phyloP scores from a whole-genome alignment of 2,329 filamentous ascomycete genomes.

The Fusarium xylarioides region DNA sequence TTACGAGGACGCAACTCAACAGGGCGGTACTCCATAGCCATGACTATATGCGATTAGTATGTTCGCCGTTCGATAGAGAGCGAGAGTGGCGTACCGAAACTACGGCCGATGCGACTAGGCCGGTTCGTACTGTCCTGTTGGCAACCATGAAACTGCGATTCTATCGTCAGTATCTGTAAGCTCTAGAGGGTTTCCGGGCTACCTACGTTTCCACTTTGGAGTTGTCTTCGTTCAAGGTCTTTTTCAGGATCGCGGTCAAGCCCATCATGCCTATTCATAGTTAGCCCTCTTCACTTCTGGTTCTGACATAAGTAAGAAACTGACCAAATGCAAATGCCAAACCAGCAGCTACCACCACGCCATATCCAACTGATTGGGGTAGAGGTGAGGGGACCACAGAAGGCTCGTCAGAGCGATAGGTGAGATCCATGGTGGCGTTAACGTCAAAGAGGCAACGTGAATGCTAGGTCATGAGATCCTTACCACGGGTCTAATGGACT shows the following conservation, averaged over 20 bases:
- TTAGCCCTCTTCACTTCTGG: not conserved
- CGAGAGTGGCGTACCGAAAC: fast-evolving
- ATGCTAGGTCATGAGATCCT: not conserved
- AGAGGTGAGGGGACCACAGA: not conserved
- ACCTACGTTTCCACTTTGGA: not conserved
- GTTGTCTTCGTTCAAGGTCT: not conserved
- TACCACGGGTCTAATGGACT: not conserved
- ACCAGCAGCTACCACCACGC: not conserved
- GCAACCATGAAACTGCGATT: not conserved
- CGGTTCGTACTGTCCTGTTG: not conserved
- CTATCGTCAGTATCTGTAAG: not conserved
- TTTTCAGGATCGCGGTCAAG: fast-evolving
- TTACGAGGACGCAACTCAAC: not conserved
- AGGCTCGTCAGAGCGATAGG: not conserved
- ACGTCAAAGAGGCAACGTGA: not conserved
- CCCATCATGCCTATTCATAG: not conserved
- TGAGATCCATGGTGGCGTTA: not conserved
- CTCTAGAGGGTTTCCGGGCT: no score
- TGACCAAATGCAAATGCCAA: not conserved
- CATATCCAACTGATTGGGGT: not conserved
- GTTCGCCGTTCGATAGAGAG: fast-evolving
- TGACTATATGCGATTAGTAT: not conserved
- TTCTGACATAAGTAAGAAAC: fast-evolving
- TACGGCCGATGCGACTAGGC: not conserved
- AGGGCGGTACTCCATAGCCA: not conserved